Conservation (phyloP, 2,329 filamentous ascomycete species). For the Fusarium heterosporum region DNA sequence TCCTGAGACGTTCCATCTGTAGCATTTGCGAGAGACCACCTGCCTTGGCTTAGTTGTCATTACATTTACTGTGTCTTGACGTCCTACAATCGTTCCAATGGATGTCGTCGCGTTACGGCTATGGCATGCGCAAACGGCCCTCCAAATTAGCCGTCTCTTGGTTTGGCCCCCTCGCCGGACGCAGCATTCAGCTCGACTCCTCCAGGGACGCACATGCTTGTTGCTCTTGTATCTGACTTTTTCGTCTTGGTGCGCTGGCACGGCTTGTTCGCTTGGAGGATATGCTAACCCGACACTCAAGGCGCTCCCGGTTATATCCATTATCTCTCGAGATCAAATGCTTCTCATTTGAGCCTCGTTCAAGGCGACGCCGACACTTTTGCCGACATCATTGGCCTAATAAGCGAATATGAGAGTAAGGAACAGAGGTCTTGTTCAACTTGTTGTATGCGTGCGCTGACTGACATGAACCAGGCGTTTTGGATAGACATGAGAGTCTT, state of each 20-base stretch:
- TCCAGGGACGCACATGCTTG: conserved; percentile 39
- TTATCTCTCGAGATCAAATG: conserved; percentile 61
- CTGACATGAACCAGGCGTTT: conserved; percentile 66
- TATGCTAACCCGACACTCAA: conserved; percentile 42
- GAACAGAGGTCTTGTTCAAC: not conserved
- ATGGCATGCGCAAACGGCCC: conserved; percentile 20
- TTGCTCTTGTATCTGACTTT: conserved; percentile 40
- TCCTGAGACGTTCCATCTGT: conserved; percentile 36
- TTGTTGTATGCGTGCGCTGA: conserved; percentile 28
- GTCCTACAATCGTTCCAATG: conserved; percentile 15
- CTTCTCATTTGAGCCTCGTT: conserved; percentile 62
- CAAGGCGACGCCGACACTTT: conserved; percentile 74
- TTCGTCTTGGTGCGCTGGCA: conserved; percentile 35
- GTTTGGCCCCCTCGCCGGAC: conserved; percentile 27
- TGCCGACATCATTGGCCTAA: conserved; percentile 75
- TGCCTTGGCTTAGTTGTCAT: conserved; percentile 9
- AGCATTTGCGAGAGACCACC: conserved; percentile 23
- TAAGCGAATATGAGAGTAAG: conserved; percentile 80
- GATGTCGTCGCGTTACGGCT: conserved; percentile 20
- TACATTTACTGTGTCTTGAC: conserved; percentile 8
- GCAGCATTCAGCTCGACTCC: conserved; percentile 35
- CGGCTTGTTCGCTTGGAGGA: conserved; percentile 34
- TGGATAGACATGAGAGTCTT: conserved; percentile 87
- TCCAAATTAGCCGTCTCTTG: conserved; percentile 12
- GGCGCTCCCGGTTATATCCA: conserved; percentile 59